These are phyloP conservation scores for Ophiostoma sp. DNA, from an alignment of 2,329 filamentous ascomycete genomes.

Conservation along the genomic window DNA sequence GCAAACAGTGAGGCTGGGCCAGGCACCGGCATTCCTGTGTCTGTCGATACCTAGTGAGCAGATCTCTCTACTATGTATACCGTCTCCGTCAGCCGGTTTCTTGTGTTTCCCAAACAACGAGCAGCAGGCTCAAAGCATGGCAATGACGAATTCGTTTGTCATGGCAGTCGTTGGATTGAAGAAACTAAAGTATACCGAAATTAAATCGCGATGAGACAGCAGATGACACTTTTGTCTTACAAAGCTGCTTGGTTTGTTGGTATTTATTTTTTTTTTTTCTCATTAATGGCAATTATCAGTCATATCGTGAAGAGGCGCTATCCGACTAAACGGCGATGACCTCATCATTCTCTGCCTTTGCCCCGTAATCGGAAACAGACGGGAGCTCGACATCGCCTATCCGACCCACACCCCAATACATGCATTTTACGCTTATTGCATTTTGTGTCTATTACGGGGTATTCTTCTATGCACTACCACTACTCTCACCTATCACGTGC, in stretches of 20 bases:
- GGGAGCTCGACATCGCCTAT: neutral
- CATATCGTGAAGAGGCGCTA: neutral
- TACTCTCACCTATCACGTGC: neutral
- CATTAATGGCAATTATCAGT: neutral
- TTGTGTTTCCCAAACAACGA: constrained; percentile 12
- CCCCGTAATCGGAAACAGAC: constrained; percentile 14
- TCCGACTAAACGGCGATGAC: neutral
- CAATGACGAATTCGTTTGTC: neutral
- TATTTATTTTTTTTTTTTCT: neutral
- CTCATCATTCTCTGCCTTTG: constrained; percentile 2
- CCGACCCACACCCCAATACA: neutral
- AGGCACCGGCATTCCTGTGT: too few species aligned
- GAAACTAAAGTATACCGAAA: too few species aligned
- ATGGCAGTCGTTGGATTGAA: neutral
- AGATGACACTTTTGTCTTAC: neutral
- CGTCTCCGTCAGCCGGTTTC: neutral
- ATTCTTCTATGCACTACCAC: neutral
- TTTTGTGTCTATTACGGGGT: too few species aligned
- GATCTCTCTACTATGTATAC: too few species aligned
- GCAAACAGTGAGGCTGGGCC: too few species aligned
- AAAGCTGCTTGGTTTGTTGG: neutral
- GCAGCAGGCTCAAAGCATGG: neutral
- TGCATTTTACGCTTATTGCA: neutral
- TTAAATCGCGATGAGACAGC: neutral
- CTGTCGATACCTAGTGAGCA: too few species aligned